Evolutionary conservation across 1,139 yeast species (phyloP), one percentile per base, ranked within the genome.

Genomic region (Geotrichum fermentans): DNA sequence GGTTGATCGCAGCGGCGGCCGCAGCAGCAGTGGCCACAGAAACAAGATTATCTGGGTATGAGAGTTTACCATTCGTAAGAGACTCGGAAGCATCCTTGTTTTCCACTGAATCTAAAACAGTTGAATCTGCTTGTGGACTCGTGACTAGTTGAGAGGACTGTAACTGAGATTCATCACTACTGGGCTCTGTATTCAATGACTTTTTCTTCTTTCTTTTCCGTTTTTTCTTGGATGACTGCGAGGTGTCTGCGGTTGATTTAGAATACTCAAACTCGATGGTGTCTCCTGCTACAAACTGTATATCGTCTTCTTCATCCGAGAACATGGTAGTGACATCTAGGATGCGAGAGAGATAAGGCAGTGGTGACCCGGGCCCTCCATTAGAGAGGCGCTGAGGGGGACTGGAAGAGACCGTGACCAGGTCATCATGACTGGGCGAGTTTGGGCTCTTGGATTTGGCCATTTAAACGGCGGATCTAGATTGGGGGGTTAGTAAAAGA

Each of bases 171-270:
- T 18, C 41, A 6, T 14, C 30, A 18, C 6, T 18, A 2, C n/a
- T 28, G 6, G 50, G 43, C 59, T 63, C 38, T 59, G 36, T 22
- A n/a, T 55, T 53, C 6, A 10, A 6, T 45, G 21, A 45, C 30
- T 32, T 38, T 42, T 2, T 92, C 94, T 61, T 83, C 61, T 82
- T 83, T 60, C 81, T 83, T 55, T 62, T 75, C 77, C 67, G 69
- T 59, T 65, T 67, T 59, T 69, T 69, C 18, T 33, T 18, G 8
- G 50, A 22, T 6, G 49, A 34, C 14, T 24, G 44, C 53, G 63
- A n/a, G n/a, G 29, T 18, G 69, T 60, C 68, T 67, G 57, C 64
- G 63, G 55, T 14, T 3, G 41, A 3, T 8, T 37, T 35, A 13
- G 49, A 61, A 53, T 79, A 79, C 57, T 81, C 85, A 62, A 82